Conservation (phyloP, 352 stramenopile species). For the Pythium myriotylum region DNA sequence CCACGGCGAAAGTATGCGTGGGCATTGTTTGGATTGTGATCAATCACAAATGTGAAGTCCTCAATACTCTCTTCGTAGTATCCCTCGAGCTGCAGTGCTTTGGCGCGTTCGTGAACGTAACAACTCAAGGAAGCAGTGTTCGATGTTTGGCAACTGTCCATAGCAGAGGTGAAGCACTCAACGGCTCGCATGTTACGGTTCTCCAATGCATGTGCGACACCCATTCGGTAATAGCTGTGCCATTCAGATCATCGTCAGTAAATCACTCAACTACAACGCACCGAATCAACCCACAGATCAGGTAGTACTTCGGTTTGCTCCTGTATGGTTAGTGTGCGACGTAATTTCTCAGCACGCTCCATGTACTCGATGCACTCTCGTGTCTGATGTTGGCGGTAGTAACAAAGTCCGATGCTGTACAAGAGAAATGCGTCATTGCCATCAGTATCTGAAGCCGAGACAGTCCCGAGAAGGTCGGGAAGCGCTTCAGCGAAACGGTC, state of each 20-base stretch:
- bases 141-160: conserved; percentile 27
- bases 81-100: conserved; percentile 74
- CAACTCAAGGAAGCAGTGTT: conserved; percentile 17
- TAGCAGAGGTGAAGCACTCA: conserved; percentile 61
- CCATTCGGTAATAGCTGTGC: conserved; percentile 71
- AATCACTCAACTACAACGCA: conserved; percentile 2
- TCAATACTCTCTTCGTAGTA: conserved; percentile 69
- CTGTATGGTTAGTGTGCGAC: not conserved
- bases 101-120: conserved; percentile 79
- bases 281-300: conserved; percentile 55
- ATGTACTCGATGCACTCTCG: conserved; percentile 56
- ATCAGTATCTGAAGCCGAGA: conserved; percentile 23
- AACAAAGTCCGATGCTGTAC: conserved; percentile 68
- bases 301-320: conserved; percentile 32
- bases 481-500: conserved; percentile 48
- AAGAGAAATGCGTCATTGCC: conserved; percentile 39
- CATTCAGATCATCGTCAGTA: not conserved
- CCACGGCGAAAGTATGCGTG: conserved; percentile 83
- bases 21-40: conserved; percentile 75
- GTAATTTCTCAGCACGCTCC: conserved; percentile 14
- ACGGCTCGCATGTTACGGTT: conserved; percentile 61
- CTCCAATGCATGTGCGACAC: conserved; percentile 56
- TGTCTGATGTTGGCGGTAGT: conserved; percentile 54
- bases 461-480: conserved; percentile 52
- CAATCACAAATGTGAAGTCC: conserved; percentile 76